These are phyloP conservation scores for Beauveria caledonica DNA, from an alignment of 2,329 filamentous ascomycete species.

Conservation along the genomic window DNA sequence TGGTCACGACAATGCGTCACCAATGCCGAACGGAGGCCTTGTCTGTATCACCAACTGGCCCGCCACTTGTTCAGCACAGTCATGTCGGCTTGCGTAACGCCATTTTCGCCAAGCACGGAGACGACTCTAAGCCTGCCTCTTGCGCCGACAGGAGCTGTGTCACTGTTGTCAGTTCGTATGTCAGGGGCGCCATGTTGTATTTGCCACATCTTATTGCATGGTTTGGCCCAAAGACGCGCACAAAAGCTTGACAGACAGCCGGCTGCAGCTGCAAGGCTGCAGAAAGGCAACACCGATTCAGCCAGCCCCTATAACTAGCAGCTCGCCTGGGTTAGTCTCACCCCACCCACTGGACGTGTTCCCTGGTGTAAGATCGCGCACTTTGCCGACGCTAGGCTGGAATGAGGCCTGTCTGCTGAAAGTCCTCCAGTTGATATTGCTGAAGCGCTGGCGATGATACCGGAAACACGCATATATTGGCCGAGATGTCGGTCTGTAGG, in stretches of 20 bases:
- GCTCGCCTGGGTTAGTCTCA: neutral
- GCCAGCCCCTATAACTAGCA: neutral
- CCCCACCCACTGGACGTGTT: neutral
- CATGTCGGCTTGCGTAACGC: neutral
- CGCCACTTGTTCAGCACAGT: neutral
- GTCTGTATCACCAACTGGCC: neutral
- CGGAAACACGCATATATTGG: neutral
- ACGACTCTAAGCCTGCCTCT: neutral
- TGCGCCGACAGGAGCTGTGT: neutral
- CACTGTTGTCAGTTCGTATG: neutral
- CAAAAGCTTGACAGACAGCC: neutral
- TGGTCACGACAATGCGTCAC: neutral
- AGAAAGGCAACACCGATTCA: neutral
- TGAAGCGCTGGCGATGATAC: neutral
- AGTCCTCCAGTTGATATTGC: neutral
- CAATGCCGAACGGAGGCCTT: neutral
- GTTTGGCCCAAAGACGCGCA: too few species aligned
- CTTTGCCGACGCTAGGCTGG: neutral
- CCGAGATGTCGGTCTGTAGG: neutral
- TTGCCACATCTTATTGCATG: neutral
- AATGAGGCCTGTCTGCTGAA: neutral
- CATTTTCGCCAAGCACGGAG: neutral
- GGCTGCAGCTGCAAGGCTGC: slow-evolving; percentile 1
- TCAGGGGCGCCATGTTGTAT: neutral
- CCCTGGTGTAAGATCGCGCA: slow-evolving; percentile 4